A percentile compares a stretch with the other conserved stretches of the same genome.
Evolutionary conservation across 768 basidiomycete genomes (phyloP).

Genomic region (Galerina sulciceps): DNA sequence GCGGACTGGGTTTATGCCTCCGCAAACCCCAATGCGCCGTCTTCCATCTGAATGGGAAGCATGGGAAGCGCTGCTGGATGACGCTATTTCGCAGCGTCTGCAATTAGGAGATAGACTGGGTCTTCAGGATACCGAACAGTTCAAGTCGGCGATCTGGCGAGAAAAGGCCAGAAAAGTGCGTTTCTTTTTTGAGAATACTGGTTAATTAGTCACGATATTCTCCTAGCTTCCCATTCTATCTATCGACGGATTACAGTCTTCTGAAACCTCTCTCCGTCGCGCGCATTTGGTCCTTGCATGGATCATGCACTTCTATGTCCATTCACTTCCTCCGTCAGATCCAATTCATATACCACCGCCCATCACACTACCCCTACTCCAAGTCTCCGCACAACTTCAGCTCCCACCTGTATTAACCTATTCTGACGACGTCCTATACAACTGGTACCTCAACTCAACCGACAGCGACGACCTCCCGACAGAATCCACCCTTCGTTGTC

Average conservation of each 20-base stretch:
- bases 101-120: constrained; percentile 57
- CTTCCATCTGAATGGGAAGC: constrained; percentile 73
- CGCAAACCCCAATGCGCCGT: constrained; percentile 65
- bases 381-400: constrained; percentile 70
- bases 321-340: constrained; percentile 55
- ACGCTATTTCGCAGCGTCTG: constrained; percentile 45
- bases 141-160: constrained; percentile 50
- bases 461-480: constrained; percentile 43
- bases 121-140: constrained; percentile 38
- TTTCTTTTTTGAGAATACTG: background rate
- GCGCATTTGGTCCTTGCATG: constrained; percentile 77
- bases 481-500: constrained; percentile 63
- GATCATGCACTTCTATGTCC: constrained; percentile 80
- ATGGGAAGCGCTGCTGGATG: constrained; percentile 42
- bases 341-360: constrained; percentile 69
- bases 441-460: constrained; percentile 58
- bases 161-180: constrained; percentile 44
- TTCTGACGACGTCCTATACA: constrained; percentile 91
- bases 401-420: constrained; percentile 90
- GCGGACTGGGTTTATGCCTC: constrained; percentile 91
- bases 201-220: background rate
- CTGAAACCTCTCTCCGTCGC: constrained; percentile 63
- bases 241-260: constrained; percentile 46
- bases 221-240: constrained; percentile 57
- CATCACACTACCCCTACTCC: constrained; percentile 76